These are phyloP conservation scores for Trichopus zeylanicus DNA, from an alignment of 116 monocot genomes.

Conservation along the genomic window DNA sequence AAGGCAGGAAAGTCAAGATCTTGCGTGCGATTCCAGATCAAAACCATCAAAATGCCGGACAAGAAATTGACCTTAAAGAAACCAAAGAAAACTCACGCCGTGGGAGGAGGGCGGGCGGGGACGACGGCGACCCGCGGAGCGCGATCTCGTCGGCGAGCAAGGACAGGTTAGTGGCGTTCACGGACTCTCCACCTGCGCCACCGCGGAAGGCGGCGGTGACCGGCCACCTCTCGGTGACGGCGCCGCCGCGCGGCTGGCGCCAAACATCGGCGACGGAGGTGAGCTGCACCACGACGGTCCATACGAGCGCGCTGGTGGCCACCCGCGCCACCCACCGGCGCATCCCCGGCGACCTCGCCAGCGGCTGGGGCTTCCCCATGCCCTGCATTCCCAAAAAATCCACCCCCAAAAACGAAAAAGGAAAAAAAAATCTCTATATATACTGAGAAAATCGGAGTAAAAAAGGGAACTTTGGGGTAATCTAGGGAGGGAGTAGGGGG, in stretches of 20 bases:
- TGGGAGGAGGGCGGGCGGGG: conserved; percentile 45
- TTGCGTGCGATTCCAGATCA: neutral
- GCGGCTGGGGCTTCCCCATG: conserved; percentile 5
- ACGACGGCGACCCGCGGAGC: neutral
- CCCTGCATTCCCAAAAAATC: neutral
- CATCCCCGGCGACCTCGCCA: conserved; percentile 12
- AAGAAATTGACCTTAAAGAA: neutral
- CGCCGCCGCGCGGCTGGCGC: conserved; percentile 16
- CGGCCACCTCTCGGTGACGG: conserved; percentile 9
- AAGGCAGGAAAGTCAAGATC: neutral
- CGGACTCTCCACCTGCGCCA: conserved; percentile 13
- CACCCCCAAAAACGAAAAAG: no score
- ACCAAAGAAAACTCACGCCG: conserved; percentile 35
- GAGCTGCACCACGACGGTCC: conserved; percentile 48
- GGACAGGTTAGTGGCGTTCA: conserved; percentile 37
- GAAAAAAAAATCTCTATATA: no score
- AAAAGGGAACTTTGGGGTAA: no score
- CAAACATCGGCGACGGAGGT: conserved; percentile 25
- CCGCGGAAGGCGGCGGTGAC: conserved; percentile 22
- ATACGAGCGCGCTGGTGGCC: conserved; percentile 33
- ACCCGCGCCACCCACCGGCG: conserved; percentile 23
- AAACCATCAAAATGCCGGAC: neutral
- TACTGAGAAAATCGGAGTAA: no score
- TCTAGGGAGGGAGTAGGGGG: no score
- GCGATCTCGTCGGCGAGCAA: conserved; percentile 13